Percentiles rank a stretch among this genome's conserved stretches.
Conservation (phyloP, 371 early-diverging fungal species). For the Actinomortierella wolfii region DNA sequence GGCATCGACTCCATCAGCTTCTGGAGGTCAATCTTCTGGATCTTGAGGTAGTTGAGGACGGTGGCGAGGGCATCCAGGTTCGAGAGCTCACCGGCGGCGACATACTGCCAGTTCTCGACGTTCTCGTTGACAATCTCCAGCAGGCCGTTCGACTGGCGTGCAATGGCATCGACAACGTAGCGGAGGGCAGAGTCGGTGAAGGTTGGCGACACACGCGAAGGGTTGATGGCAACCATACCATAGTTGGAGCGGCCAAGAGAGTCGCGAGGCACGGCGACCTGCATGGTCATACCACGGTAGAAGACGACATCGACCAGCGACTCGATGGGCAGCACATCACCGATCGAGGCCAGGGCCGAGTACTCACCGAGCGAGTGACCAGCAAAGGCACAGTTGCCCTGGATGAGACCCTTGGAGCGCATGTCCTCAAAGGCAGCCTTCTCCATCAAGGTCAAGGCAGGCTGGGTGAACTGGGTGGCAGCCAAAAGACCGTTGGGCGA, state of each 20-base stretch:
- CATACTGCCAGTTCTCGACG: constrained; percentile 96
- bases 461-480: constrained; percentile 97
- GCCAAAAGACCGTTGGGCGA: constrained; percentile 91
- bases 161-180: constrained; percentile 83
- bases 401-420: constrained; percentile 86
- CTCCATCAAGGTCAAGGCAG: constrained; percentile 91
- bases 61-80: constrained; percentile 81
- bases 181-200: constrained; percentile 87
- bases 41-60: constrained; percentile 84
- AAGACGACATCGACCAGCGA: constrained; percentile 92
- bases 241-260: constrained; percentile 84
- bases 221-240: constrained; percentile 96
- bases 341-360: constrained; percentile 90
- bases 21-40: constrained; percentile 78
- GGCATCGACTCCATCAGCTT: constrained; percentile 88
- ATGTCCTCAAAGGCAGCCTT: constrained; percentile 94
- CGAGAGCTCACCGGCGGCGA: constrained; percentile 88
- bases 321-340: constrained; percentile 87
- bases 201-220: constrained; percentile 84
- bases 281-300: constrained; percentile 98
- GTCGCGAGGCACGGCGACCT: constrained; percentile 90
- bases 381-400: constrained; percentile 86
- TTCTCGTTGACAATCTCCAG: constrained; percentile 97
- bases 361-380: constrained; percentile 98
- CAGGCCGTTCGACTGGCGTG: constrained; percentile 75